Conservation (phyloP, 1,284 basidiomycete species). For the Wolfiporia cocos region DNA sequence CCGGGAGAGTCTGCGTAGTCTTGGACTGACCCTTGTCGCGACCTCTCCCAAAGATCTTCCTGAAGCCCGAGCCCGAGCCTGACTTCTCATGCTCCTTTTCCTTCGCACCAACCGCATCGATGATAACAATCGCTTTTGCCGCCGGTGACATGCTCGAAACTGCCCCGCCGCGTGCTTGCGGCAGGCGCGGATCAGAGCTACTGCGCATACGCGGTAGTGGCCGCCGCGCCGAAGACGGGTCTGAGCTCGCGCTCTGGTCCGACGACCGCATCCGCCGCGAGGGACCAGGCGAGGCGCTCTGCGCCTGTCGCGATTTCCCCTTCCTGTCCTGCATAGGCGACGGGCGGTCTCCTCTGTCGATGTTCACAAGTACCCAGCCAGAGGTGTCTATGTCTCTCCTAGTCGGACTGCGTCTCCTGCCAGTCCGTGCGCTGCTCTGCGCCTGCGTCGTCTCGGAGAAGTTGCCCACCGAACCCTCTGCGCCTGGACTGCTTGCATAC, state of each 20-base stretch:
- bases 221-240: constrained; percentile 1
- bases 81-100: constrained; percentile 25
- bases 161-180: constrained; percentile 13
- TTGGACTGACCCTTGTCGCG: constrained; percentile 10
- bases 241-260: neutral
- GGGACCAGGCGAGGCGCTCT: constrained; percentile 6
- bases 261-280: constrained; percentile 5
- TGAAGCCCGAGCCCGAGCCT: constrained; percentile 18
- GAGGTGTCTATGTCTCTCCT: constrained; percentile 24
- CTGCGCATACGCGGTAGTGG: constrained; percentile 19
- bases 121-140: constrained; percentile 54
- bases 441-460: neutral
- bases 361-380: constrained; percentile 62
- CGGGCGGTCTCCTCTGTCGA: constrained; percentile 36
- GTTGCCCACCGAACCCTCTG: neutral
- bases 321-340: constrained; percentile 5
- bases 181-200: constrained; percentile 18
- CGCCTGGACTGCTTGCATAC: neutral
- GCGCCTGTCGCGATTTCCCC: constrained; percentile 8
- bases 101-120: constrained; percentile 51
- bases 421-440: constrained; percentile 8
- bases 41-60: constrained; percentile 16
- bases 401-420: constrained; percentile 7
- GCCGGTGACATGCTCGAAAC: constrained; percentile 35
- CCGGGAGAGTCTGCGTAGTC: constrained; percentile 7